Evolutionary conservation across 257 asterid species (phyloP).

Genomic region (Cinchona pubescens): DNA sequence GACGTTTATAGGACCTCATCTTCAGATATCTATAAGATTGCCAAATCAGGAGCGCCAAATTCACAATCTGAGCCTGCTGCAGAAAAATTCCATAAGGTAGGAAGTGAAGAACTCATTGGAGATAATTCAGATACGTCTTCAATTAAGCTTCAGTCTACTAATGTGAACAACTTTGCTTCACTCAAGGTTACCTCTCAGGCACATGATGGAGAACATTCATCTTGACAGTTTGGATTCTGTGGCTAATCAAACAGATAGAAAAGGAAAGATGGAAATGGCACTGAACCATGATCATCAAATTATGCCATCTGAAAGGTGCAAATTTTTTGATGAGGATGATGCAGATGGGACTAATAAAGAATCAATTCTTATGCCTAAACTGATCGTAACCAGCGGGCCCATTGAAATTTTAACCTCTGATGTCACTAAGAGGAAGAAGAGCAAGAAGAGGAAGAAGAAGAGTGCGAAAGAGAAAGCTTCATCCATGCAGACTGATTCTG

Average conservation of each 20-base stretch:
- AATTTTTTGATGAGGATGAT: slow-evolving; percentile 10
- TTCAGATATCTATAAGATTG: not conserved
- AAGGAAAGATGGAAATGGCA: slow-evolving; percentile 13
- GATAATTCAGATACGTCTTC: slow-evolving; percentile 11
- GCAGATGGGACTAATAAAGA: slow-evolving; percentile 16
- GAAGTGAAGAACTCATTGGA: slow-evolving; percentile 16
- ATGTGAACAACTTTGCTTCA: not conserved
- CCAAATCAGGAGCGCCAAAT: slow-evolving; percentile 4
- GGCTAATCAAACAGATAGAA: slow-evolving; percentile 8
- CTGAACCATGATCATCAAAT: slow-evolving; percentile 21
- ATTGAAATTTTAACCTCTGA: slow-evolving; percentile 5
- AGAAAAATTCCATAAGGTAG: slow-evolving; percentile 17
- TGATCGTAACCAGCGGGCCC: slow-evolving; percentile 1
- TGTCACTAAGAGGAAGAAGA: slow-evolving; percentile 19
- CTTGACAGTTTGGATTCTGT: slow-evolving; percentile 1
- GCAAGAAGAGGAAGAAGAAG: slow-evolving; percentile 19
- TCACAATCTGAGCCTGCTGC: slow-evolving; percentile 18
- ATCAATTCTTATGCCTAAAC: slow-evolving; percentile 3
- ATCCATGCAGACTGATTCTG: slow-evolving; percentile 13
- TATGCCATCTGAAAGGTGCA: slow-evolving; percentile 10
- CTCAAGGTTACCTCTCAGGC: not conserved
- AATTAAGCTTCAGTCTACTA: slow-evolving; percentile 5
- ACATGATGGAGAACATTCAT: slow-evolving; percentile 6
- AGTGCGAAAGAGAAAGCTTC: slow-evolving; percentile 23
- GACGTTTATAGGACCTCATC: not conserved